Evolutionary conservation across 176 grass and related monocot species (phyloP).

Genomic region (Phoenix roebelenii): DNA sequence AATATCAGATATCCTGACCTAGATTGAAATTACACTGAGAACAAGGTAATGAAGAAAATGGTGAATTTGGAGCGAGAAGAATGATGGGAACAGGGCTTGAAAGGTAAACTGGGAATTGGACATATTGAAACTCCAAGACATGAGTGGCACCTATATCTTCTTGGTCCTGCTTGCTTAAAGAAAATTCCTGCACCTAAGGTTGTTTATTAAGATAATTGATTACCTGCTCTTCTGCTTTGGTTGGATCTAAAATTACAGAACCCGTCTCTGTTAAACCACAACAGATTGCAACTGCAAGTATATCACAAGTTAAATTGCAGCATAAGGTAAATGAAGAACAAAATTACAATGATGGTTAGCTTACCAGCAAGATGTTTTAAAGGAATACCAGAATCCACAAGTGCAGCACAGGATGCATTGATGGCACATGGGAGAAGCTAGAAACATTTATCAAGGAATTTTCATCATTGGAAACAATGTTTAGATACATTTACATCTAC

Average conservation of each 20-base stretch:
- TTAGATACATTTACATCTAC: too few species aligned
- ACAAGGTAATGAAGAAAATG: too few species aligned
- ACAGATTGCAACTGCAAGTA: constrained; percentile 59
- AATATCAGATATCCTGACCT: too few species aligned
- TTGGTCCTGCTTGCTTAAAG: too few species aligned
- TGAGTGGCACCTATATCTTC: too few species aligned
- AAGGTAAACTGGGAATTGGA: too few species aligned
- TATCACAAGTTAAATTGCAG: constrained; percentile 20
- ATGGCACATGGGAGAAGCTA: constrained; percentile 94
- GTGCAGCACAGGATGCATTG: constrained; percentile 79
- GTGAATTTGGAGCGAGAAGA: too few species aligned
- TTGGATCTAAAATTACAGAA: constrained; percentile 66
- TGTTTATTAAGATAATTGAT: neutral
- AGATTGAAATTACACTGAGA: too few species aligned
- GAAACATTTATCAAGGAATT: constrained; percentile 37
- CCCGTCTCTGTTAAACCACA: constrained; percentile 61
- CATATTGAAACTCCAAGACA: too few species aligned
- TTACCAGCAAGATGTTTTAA: constrained; percentile 90
- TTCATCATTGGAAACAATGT: neutral
- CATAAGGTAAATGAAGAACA: constrained; percentile 2
- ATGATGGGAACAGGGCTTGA: too few species aligned
- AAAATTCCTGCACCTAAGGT: too few species aligned
- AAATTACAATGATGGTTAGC: constrained; percentile 2
- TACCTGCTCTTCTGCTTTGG: constrained; percentile 76
- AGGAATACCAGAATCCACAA: constrained; percentile 68